Conservation (phyloP, 352 stramenopile genomes). For the Phytophthora kernoviae region DNA sequence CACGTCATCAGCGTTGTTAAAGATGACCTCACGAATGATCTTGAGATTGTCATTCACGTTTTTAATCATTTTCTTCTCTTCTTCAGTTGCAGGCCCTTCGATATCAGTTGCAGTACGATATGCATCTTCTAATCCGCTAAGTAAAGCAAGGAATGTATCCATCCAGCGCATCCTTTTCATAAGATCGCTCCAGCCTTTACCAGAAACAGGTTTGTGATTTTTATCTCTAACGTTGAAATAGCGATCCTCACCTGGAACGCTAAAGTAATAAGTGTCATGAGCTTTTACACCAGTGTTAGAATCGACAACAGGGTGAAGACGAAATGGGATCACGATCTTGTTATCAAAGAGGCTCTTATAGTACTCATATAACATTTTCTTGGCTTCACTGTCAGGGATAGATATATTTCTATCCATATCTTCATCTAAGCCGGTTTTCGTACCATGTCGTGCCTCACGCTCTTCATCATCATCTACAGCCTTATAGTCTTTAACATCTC, state of each 20-base stretch:
- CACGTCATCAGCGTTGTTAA: no score
- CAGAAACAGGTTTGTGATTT: constrained; percentile 4
- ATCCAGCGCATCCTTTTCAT: constrained; percentile 13
- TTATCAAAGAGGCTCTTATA: not conserved
- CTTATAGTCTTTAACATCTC: constrained; percentile 2
- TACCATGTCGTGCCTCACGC: not conserved
- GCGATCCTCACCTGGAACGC: not conserved
- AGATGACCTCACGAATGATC: no score
- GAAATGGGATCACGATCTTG: no score
- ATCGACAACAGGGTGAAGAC: not conserved
- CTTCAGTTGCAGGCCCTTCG: constrained; percentile 6
- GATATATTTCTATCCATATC: constrained; percentile 13
- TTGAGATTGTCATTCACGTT: no score
- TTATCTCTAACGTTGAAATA: not conserved
- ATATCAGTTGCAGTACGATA: constrained; percentile 6
- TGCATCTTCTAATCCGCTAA: constrained; percentile 6
- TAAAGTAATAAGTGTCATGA: not conserved
- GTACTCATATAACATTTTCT: not conserved
- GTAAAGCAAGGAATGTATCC: constrained; percentile 7
- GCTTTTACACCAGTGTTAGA: not conserved
- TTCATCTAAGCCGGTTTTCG: no score
- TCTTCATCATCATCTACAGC: constrained; percentile 1
- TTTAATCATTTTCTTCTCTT: constrained; percentile 7
- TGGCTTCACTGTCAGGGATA: not conserved
- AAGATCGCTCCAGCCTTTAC: no score